Percentiles rank a stretch among this genome's conserved stretches.
These are phyloP conservation scores for Penicillium robsamsonii DNA, from an alignment of 495 filamentous ascomycete species.

Conservation along the genomic window DNA sequence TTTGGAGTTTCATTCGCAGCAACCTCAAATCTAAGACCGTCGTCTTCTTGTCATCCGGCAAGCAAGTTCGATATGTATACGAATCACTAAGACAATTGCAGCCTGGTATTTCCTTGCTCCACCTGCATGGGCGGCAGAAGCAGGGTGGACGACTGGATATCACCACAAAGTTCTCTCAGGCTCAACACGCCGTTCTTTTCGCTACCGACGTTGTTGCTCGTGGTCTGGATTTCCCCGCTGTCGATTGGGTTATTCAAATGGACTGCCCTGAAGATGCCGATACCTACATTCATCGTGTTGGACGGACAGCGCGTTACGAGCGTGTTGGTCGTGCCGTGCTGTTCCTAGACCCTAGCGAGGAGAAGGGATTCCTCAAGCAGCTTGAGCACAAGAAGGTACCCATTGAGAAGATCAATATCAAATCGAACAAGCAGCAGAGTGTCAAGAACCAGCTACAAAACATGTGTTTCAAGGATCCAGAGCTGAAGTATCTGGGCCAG, in stretches of 20 bases:
- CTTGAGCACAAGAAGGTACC: slow-evolving; percentile 86
- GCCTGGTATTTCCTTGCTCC: slow-evolving; percentile 90
- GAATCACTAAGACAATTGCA: slow-evolving; percentile 92
- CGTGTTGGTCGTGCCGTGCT: slow-evolving; percentile 82
- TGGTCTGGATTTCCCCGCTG: slow-evolving; percentile 92
- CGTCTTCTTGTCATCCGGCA: slow-evolving; percentile 90
- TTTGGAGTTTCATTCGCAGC: slow-evolving; percentile 86
- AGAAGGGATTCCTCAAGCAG: slow-evolving; percentile 76
- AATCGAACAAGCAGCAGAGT: slow-evolving; percentile 83
- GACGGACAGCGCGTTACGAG: slow-evolving; percentile 91
- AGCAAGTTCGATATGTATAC: slow-evolving; percentile 94
- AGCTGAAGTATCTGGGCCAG: slow-evolving; percentile 91
- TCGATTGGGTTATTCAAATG: slow-evolving; percentile 95
- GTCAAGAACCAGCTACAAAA: slow-evolving; percentile 82
- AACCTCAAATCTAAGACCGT: slow-evolving; percentile 91
- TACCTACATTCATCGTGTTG: slow-evolving; percentile 96
- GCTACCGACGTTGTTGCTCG: slow-evolving; percentile 93
- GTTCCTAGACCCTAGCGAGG: slow-evolving; percentile 89
- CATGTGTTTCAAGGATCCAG: slow-evolving; percentile 92
- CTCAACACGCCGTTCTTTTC: slow-evolving; percentile 83
- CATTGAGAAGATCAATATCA: slow-evolving; percentile 78
- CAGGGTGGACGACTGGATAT: slow-evolving; percentile 84
- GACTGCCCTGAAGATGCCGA: slow-evolving; percentile 96
- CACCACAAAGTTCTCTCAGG: slow-evolving; percentile 71
- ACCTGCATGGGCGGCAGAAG: slow-evolving; percentile 93